Evolutionary conservation across 2,329 filamentous ascomycete species (phyloP).

Genomic region (Thelonectria olida): DNA sequence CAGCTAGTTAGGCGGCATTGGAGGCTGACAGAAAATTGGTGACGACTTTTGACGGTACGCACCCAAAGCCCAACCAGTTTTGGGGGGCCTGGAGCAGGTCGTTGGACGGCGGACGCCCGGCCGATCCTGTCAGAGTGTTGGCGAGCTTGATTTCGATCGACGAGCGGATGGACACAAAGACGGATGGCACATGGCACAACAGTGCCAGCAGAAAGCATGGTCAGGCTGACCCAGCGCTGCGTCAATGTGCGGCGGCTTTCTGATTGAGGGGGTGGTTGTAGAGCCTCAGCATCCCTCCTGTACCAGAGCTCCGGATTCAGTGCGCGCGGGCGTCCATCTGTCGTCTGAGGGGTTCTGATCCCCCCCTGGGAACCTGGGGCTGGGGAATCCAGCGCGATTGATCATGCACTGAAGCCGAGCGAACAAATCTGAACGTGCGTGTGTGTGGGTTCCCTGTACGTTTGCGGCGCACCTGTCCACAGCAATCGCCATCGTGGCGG

Average conservation of each 20-base stretch:
- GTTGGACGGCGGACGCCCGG: conserved; percentile 19
- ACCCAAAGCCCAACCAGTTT: conserved; percentile 1
- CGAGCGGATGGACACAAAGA: conserved; percentile 14
- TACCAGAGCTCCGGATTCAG: conserved; percentile 31
- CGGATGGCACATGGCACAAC: conserved; percentile 3
- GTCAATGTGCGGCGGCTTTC: conserved; percentile 11
- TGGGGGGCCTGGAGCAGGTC: conserved; percentile 23
- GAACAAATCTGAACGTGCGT: background rate
- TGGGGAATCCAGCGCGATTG: conserved; percentile 7
- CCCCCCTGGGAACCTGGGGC: conserved; percentile 2
- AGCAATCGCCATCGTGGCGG: background rate
- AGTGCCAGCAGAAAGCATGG: conserved; percentile 13
- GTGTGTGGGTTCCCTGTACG: background rate
- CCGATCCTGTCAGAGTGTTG: conserved; percentile 22
- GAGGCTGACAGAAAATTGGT: conserved; percentile 5
- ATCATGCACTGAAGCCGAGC: conserved; percentile 1
- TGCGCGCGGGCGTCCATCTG: conserved; percentile 10
- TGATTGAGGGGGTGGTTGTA: conserved; percentile 11
- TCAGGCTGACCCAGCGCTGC: conserved; percentile 6
- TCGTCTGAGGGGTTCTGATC: conserved; percentile 4
- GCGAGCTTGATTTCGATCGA: conserved; percentile 29
- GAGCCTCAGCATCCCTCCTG: conserved; percentile 23
- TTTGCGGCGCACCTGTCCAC: background rate
- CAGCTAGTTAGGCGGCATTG: conserved; percentile 7
- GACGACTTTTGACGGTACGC: background rate